Evolutionary conservation across 2,329 filamentous ascomycete genomes (phyloP).

Genomic region (Cercospora sesami): DNA sequence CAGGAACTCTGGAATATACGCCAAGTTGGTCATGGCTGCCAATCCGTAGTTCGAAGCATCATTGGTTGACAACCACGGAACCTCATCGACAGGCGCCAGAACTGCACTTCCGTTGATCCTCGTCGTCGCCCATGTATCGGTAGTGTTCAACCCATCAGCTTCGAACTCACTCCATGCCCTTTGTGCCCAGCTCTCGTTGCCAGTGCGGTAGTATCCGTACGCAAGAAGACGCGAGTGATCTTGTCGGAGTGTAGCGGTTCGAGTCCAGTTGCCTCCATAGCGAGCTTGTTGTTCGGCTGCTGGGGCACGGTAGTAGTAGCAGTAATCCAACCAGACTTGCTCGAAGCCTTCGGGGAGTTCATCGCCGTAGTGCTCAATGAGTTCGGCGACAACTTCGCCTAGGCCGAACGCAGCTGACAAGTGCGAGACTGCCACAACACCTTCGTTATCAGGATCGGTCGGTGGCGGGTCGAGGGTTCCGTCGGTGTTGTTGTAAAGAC

Average conservation of each 20-base stretch:
- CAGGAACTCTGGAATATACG: constrained; percentile 35
- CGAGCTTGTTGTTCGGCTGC: constrained; percentile 53
- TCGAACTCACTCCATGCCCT: constrained; percentile 58
- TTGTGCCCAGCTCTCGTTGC: constrained; percentile 51
- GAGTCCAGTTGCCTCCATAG: constrained; percentile 53
- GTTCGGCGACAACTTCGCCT: constrained; percentile 58
- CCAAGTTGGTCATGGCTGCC: constrained; percentile 58
- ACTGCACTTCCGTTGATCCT: constrained; percentile 48
- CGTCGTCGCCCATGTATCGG: constrained; percentile 42
- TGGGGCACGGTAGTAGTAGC: constrained; percentile 57
- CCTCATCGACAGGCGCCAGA: constrained; percentile 55
- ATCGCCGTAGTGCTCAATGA: constrained; percentile 52
- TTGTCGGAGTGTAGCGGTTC: constrained; percentile 50
- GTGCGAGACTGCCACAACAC: constrained; percentile 56
- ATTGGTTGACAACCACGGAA: constrained; percentile 59
- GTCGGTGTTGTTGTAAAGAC: constrained; percentile 53
- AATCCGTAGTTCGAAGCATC: constrained; percentile 59
- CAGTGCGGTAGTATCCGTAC: constrained; percentile 49
- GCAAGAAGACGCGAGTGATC: constrained; percentile 61
- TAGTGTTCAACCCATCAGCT: constrained; percentile 44
- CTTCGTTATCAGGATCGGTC: constrained; percentile 54
- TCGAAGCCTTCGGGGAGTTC: constrained; percentile 53
- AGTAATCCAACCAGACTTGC: constrained; percentile 60
- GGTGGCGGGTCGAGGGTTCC: constrained; percentile 56
- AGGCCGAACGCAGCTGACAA: constrained; percentile 61